These are phyloP conservation scores for Colletotrichum lupini DNA, from an alignment of 2,329 filamentous ascomycete species.

Conservation along the genomic window DNA sequence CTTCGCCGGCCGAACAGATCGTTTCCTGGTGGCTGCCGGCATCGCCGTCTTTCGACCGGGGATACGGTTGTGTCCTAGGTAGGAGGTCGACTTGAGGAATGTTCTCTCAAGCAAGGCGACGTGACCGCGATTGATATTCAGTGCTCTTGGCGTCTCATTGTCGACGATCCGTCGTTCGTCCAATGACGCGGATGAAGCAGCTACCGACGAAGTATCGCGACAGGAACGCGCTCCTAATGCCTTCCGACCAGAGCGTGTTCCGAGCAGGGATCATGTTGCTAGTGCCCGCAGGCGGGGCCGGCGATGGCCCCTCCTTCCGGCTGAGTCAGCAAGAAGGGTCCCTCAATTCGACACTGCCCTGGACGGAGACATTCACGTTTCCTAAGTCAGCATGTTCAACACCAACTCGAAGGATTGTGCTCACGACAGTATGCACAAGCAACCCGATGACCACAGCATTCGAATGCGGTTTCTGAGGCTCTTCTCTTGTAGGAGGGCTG, in stretches of 20 bases:
- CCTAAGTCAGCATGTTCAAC: neutral
- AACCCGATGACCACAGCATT: conserved; percentile 7
- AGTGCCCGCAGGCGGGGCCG: neutral
- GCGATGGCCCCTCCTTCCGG: neutral
- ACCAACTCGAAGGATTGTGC: neutral
- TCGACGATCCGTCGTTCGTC: neutral
- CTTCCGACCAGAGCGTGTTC: neutral
- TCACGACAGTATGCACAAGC: conserved; percentile 7
- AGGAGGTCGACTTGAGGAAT: neutral
- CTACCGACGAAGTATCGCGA: neutral
- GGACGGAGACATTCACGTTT: neutral
- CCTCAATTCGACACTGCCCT: too few species aligned
- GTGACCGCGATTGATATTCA: neutral
- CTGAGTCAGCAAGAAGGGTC: neutral
- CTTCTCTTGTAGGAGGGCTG: neutral
- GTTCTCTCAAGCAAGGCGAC: neutral
- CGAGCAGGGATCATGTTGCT: neutral
- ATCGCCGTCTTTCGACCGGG: neutral
- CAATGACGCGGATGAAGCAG: neutral
- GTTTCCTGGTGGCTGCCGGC: neutral
- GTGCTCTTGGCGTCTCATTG: neutral
- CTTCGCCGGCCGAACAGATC: neutral
- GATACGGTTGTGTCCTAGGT: neutral
- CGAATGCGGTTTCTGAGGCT: neutral
- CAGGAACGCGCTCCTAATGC: neutral